Evolutionary conservation across 2,329 filamentous ascomycete genomes (phyloP), one percentile per base, ranked within the genome.

Genomic region (Penicillium palitans): DNA sequence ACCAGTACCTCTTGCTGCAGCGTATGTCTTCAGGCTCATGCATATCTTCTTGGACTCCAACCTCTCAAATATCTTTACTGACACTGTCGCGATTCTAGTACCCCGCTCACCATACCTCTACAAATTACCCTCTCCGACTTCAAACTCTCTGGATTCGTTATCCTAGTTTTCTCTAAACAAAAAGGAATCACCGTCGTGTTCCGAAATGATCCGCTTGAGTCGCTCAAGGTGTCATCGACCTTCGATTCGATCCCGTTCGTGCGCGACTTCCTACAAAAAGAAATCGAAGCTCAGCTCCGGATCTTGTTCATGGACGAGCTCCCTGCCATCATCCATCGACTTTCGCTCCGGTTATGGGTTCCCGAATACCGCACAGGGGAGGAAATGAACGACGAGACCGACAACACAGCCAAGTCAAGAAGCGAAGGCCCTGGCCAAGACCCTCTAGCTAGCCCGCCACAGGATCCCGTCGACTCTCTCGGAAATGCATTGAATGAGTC

Each of bases 211-310:
- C 95, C 95, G 5, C 86, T 99, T 61, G 95, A 99, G 74, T 97
- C 93, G 5, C 87, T 99, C 70, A 98, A 97, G 80, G 95, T 99
- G 65, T 98, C 93, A 0, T 98, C 93, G 66, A 99, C 95, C 45
- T 99, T 99, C 76, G 95, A 99, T 79, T 96, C 93, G 13, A 99
- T 99, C 70, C 93, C 95, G 45, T 99, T 99, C 72, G 95, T 99
- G 62, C 89, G 95, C 66, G 93, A 99, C 75, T 98, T 98, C 74
- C 80, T 99, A 57, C 95, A 99, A 72, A 90, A 91, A 73, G 96
- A 93, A 61, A 99, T 99, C 68, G 95, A 99, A 77, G 90, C 86
- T 52, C 95, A 98, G 75, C 79, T 99, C 61, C 88, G 95, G 31
- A 91, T 93, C 55, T 74, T 99, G 64, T 96, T 99, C 82, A 98